Base-by-base conservation (phyloP, 148 eudicot species). In the Nyssa sinensis region DNA sequence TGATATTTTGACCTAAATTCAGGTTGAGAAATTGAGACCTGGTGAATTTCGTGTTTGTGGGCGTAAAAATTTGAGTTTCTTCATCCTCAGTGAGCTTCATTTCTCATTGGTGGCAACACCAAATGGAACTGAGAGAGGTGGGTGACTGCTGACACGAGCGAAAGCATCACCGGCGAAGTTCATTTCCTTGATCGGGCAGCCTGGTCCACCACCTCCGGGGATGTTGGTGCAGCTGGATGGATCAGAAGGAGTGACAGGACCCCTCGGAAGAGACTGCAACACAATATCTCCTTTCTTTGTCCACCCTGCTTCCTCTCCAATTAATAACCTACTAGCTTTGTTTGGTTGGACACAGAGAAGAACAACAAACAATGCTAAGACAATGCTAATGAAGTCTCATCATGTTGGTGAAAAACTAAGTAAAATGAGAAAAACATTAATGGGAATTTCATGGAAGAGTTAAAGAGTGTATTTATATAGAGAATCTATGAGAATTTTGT, bases 181-280 rank as follows among this genome's bases (percentile, higher is more conserved):
- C 81, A 73, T 77, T 59, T 71, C 69, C 12, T 61, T 33, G 4
- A 70, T 59, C 12, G 76, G 75, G 62, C 84, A 81, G 29, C 6
- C 23, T 16, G 67, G 10, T 49, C 76, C 70, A 33, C 72, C 73
- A n/a, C 69, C 30, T 29, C 76, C 86, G 19, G 86, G 83, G 62
- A 83, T 71, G 78, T 84, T 19, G 31, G 84, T 84, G 86, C 84
- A 80, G n/a, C 83, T 77, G 2, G 83, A 77, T 53, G 83, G 67
- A 7, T 77, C 79, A 12, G 86, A 84, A 39, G 83, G 81, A n/a
- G 83, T 77, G 10, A 84, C 86, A 17, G 74, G 73, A 3, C 70
- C 83, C 66, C 7, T 66, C 0, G 39, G 2, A 24, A 66, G 70
- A 23, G 70, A 66, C 70, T 39, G 21, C 30, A 66, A 41, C 8